phyloP scores from a whole-genome alignment of 2,329 filamentous ascomycete genomes.

The Alternaria hordeiaustralica region DNA sequence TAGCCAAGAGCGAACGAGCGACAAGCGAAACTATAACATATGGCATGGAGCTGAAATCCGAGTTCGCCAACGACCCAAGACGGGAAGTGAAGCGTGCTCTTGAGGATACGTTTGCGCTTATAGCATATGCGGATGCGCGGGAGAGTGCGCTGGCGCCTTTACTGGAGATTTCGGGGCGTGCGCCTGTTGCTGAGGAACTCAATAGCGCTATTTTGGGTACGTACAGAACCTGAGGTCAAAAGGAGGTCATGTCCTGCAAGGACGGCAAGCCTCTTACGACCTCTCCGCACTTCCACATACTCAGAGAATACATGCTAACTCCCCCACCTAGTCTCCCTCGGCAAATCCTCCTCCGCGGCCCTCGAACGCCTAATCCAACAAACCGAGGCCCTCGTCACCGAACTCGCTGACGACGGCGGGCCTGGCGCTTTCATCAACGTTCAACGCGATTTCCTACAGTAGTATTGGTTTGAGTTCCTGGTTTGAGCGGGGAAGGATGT shows the following conservation, averaged over 20 bases:
- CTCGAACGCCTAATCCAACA: constrained; percentile 86
- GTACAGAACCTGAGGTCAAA: no score
- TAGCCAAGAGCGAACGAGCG: constrained; percentile 53
- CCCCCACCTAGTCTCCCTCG: constrained; percentile 92
- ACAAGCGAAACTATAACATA: constrained; percentile 77
- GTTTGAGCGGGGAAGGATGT: no score
- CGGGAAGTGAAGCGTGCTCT: constrained; percentile 75
- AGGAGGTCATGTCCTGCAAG: no score
- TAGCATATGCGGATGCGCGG: constrained; percentile 84
- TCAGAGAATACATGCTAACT: no score
- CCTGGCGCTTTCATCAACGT: constrained; percentile 83
- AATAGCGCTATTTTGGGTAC: constrained; percentile 89
- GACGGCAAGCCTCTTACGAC: no score
- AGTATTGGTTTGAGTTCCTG: constrained; percentile 2
- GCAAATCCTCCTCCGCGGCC: constrained; percentile 85
- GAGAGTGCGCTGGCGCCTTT: constrained; percentile 79
- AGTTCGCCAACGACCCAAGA: constrained; percentile 76
- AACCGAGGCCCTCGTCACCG: constrained; percentile 83
- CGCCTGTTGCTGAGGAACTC: constrained; percentile 86
- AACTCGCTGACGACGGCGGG: constrained; percentile 79
- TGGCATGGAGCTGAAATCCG: constrained; percentile 76
- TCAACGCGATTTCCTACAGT: constrained; percentile 42
- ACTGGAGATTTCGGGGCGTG: constrained; percentile 75
- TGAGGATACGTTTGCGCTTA: constrained; percentile 83
- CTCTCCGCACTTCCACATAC: no score